A percentile compares a stretch with the other conserved stretches of the same genome.
Conservation (phyloP, 148 eudicot genomes). For the Spergularia bocconei region DNA sequence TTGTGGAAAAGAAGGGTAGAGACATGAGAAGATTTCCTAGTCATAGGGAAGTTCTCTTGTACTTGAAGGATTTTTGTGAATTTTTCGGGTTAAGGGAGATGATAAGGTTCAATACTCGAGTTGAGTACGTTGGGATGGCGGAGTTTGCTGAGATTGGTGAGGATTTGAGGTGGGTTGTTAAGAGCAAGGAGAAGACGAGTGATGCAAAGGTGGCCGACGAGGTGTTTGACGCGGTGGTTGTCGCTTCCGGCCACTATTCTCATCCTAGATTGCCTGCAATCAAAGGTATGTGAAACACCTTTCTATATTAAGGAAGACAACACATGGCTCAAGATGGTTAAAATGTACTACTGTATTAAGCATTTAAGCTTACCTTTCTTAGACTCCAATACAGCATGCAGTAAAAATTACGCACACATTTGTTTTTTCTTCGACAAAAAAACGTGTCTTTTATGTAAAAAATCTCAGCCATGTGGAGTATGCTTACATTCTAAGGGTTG, state of each 20-base stretch:
- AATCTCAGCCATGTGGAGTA: no score
- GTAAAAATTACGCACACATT: conserved; percentile 9
- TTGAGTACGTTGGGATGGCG: conserved; percentile 61
- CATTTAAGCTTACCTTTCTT: conserved; percentile 15
- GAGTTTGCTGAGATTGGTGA: conserved; percentile 37
- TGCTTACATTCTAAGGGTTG: no score
- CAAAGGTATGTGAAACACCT: conserved; percentile 47
- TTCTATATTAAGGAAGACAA: not conserved
- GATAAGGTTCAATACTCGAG: conserved; percentile 71
- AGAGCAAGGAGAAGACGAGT: conserved; percentile 36
- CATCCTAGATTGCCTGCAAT: conserved; percentile 68
- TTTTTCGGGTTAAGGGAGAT: conserved; percentile 55
- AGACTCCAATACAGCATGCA: conserved; percentile 17
- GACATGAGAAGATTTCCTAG: conserved; percentile 81
- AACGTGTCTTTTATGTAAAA: no score
- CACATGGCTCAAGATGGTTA: not conserved
- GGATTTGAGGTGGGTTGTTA: conserved; percentile 63
- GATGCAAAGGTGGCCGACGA: conserved; percentile 49
- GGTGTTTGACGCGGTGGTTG: conserved; percentile 77
- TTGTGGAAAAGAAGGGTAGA: conserved; percentile 60
- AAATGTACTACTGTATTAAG: no score
- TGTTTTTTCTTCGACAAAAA: not conserved
- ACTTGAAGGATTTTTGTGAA: conserved; percentile 66
- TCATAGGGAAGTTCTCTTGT: conserved; percentile 54
- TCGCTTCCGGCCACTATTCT: conserved; percentile 80